Conservation (phyloP, 139 green algal genomes). For the Chlorella vulgaris region DNA sequence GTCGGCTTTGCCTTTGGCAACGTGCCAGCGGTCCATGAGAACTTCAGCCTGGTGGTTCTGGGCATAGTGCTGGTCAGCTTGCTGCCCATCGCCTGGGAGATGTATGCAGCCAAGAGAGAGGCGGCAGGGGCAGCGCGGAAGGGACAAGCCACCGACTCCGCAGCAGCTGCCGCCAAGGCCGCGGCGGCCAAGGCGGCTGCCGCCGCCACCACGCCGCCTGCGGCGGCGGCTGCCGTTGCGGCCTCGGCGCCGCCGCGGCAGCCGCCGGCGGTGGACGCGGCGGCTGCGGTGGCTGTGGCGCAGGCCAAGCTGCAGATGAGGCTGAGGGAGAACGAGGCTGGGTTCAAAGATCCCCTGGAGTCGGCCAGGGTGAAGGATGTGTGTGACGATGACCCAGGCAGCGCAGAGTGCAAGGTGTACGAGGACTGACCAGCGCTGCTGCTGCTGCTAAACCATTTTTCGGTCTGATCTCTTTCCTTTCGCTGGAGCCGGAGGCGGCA, state of each 20-base stretch:
- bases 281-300: background rate
- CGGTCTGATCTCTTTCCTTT: too few species aligned
- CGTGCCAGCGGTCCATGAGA: constrained; percentile 87
- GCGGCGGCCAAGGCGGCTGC: background rate
- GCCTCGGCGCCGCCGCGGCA: background rate
- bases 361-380: too few species aligned
- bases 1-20: constrained; percentile 90
- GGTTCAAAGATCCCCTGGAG: too few species aligned
- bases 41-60: constrained; percentile 90
- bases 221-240: constrained; percentile 2
- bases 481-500: too few species aligned
- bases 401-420: too few species aligned
- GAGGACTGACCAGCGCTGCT: too few species aligned
- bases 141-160: background rate
- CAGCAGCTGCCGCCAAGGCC: background rate
- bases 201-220: background rate
- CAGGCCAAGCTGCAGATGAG: background rate
- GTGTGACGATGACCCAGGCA: too few species aligned
- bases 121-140: background rate
- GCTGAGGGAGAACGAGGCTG: background rate
- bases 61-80: constrained; percentile 85
- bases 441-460: too few species aligned
- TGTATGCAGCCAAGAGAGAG: constrained; percentile 39
- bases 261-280: background rate
- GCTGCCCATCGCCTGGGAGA: constrained; percentile 77